Percentiles rank a stretch among this genome's conserved stretches.
phyloP scores from a whole-genome alignment of 2,329 filamentous ascomycete genomes.

The Fusarium humuli region DNA sequence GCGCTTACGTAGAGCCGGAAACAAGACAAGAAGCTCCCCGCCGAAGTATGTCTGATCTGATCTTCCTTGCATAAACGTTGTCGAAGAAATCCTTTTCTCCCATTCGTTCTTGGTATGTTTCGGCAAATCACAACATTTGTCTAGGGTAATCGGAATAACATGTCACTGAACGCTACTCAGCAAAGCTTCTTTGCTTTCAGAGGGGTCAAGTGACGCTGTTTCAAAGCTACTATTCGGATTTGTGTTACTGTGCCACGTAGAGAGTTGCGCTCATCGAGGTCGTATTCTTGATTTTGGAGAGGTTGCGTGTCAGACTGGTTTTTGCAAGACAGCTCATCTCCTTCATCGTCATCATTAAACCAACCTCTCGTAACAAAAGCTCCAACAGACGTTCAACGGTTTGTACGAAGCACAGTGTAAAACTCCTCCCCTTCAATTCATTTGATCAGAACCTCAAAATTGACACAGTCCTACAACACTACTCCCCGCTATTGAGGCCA shows the following conservation, averaged over 20 bases:
- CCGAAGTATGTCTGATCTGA: slow-evolving; percentile 17
- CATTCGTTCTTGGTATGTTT: slow-evolving; percentile 24
- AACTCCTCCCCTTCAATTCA: not conserved
- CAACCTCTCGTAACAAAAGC: not conserved
- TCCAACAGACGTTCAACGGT: not conserved
- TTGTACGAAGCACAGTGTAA: slow-evolving; percentile 25
- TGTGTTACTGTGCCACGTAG: slow-evolving; percentile 1
- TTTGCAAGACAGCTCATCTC: slow-evolving; percentile 15
- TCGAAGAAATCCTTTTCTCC: not conserved
- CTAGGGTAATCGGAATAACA: slow-evolving; percentile 30
- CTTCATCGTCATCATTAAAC: slow-evolving; percentile 3
- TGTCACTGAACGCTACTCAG: slow-evolving; percentile 14
- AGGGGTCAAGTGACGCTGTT: slow-evolving; percentile 22
- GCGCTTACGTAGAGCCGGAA: not conserved
- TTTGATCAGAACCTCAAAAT: not conserved
- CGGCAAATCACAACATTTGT: slow-evolving; percentile 4
- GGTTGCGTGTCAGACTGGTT: slow-evolving; percentile 23
- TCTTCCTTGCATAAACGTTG: slow-evolving; percentile 35
- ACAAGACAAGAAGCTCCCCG: slow-evolving; percentile 6
- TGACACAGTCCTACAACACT: slow-evolving; percentile 18
- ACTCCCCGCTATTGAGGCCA: not conserved
- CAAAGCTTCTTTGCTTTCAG: slow-evolving; percentile 16
- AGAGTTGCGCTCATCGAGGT: slow-evolving; percentile 13
- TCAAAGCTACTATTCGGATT: slow-evolving; percentile 4
- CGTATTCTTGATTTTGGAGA: slow-evolving; percentile 10